Conservation (phyloP, 306 rosid genomes). For the Prinsepia uniflora region DNA sequence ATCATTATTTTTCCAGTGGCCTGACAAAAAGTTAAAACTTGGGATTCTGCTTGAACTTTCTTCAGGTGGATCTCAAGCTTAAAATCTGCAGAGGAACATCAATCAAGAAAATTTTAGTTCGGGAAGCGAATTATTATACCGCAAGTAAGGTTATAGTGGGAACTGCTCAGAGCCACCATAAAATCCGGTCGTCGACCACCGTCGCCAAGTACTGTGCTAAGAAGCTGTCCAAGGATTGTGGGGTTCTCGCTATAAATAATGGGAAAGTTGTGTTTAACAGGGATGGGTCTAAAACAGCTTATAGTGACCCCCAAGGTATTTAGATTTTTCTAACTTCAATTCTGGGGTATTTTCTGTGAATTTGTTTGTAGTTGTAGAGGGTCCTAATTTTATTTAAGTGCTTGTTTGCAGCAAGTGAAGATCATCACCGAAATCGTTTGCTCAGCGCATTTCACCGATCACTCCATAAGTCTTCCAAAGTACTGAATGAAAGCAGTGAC, state of each 20-base stretch:
- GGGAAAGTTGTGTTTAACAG: constrained; percentile 74
- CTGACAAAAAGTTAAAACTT: not conserved
- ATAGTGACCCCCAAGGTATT: constrained; percentile 49
- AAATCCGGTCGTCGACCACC: constrained; percentile 60
- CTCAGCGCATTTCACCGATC: constrained; percentile 45
- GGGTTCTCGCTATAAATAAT: constrained; percentile 70
- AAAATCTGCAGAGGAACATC: constrained; percentile 84
- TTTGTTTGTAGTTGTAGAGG: constrained; percentile 1
- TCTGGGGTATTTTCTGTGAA: not conserved
- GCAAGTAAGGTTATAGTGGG: constrained; percentile 76
- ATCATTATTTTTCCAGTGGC: constrained; percentile 5
- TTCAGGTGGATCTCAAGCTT: constrained; percentile 92
- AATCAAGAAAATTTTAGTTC: constrained; percentile 57
- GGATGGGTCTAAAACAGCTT: constrained; percentile 35
- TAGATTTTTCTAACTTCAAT: not conserved
- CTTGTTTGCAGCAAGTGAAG: constrained; percentile 45
- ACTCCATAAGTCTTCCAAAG: constrained; percentile 38
- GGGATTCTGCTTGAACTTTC: constrained; percentile 17
- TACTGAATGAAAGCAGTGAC: constrained; percentile 37
- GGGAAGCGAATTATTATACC: constrained; percentile 68
- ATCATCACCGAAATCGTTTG: constrained; percentile 36
- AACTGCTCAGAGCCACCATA: constrained; percentile 53
- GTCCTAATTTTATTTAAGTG: constrained; percentile 20
- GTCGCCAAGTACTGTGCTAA: constrained; percentile 91
- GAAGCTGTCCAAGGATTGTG: constrained; percentile 56